Percentiles rank a stretch among this genome's conserved stretches.
These are phyloP conservation scores for Solanum medicagineum DNA, from an alignment of 257 asterid genomes.

Conservation along the genomic window DNA sequence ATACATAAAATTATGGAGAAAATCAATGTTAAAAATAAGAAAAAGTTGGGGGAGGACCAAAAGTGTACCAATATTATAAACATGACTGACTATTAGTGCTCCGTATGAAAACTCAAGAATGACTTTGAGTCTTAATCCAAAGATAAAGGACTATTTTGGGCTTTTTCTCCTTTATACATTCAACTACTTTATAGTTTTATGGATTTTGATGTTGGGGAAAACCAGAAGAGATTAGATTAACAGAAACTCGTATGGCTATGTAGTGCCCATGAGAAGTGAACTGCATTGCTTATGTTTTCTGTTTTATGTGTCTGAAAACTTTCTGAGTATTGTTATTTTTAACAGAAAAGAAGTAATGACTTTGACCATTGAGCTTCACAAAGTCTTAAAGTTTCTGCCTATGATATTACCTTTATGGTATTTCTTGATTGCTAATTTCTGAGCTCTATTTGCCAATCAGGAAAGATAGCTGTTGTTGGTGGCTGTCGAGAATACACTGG, in stretches of 20 bases:
- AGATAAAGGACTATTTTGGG: too few species aligned
- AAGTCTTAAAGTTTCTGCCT: background rate
- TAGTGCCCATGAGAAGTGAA: background rate
- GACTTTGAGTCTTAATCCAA: too few species aligned
- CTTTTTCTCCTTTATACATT: background rate
- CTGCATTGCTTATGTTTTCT: background rate
- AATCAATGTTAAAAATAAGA: too few species aligned
- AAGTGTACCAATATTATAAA: too few species aligned
- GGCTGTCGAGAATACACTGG: slow-evolving; percentile 99
- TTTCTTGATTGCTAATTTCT: background rate
- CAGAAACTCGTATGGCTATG: background rate
- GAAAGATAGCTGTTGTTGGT: slow-evolving; percentile 93
- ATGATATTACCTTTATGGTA: background rate
- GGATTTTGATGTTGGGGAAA: background rate
- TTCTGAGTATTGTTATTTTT: background rate
- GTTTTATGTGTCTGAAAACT: background rate
- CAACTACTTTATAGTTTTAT: background rate
- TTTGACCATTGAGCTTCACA: background rate
- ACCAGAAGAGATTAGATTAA: background rate
- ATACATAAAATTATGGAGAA: too few species aligned
- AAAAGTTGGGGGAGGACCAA: too few species aligned
- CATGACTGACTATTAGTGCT: too few species aligned
- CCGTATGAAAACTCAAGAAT: too few species aligned
- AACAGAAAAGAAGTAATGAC: background rate
- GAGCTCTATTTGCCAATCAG: slow-evolving; percentile 28